A percentile compares a stretch with the other conserved stretches of the same genome.
Conservation (phyloP, 2,329 filamentous ascomycete genomes). For the Endoconidiophora laricicola region DNA sequence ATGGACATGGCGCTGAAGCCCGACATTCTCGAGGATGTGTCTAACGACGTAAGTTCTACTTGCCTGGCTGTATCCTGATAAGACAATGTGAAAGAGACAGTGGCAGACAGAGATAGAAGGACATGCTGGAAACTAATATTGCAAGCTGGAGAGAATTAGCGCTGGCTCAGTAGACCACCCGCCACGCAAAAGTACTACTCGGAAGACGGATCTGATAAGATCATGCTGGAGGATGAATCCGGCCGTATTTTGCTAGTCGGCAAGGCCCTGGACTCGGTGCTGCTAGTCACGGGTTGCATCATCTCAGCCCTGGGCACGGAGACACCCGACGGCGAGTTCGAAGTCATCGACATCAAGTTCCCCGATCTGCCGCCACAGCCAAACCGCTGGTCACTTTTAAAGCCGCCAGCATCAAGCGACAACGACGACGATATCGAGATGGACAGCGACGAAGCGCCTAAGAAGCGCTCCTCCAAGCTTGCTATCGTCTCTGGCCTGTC, state of each 20-base stretch:
- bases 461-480: slow-evolving; percentile 15
- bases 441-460: slow-evolving; percentile 23
- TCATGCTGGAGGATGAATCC: slow-evolving; percentile 92
- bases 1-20: slow-evolving; percentile 96
- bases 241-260: slow-evolving; percentile 72
- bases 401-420: slow-evolving; percentile 20
- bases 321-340: slow-evolving; percentile 79
- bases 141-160: slow-evolving; percentile 29
- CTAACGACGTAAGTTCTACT: slow-evolving; percentile 57
- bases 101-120: neutral
- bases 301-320: slow-evolving; percentile 91
- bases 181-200: slow-evolving; percentile 61
- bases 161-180: slow-evolving; percentile 75
- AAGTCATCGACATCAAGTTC: slow-evolving; percentile 77
- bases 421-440: slow-evolving; percentile 40
- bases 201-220: slow-evolving; percentile 40
- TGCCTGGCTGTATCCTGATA: neutral
- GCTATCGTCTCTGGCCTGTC: slow-evolving; percentile 79
- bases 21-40: slow-evolving; percentile 86
- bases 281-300: slow-evolving; percentile 84
- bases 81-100: too few species aligned
- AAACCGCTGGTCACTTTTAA: slow-evolving; percentile 56
- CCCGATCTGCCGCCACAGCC: slow-evolving; percentile 75
- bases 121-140: neutral
- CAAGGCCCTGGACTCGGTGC: slow-evolving; percentile 43